Evolutionary conservation across 495 filamentous ascomycete species (phyloP).

Genomic region (Aspergillus cavernicola): DNA sequence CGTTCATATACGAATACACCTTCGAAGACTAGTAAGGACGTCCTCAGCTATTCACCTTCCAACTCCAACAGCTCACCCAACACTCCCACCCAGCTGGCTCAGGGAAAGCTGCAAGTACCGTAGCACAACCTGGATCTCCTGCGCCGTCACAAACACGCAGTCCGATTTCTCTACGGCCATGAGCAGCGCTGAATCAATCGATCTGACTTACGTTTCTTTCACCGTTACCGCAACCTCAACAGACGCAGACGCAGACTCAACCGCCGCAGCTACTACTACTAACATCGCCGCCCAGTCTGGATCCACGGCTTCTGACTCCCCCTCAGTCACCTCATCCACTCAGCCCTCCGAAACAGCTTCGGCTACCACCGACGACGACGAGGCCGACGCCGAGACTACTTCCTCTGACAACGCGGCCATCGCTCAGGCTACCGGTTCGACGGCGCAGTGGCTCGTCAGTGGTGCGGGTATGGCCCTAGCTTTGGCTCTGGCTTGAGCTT

Average conservation of each 20-base stretch:
- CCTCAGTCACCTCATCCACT: slow-evolving; percentile 13
- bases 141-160: slow-evolving; percentile 25
- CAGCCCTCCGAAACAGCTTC: slow-evolving; percentile 8
- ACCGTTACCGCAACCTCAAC: slow-evolving; percentile 23
- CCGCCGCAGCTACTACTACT: slow-evolving; percentile 5
- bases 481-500: slow-evolving; percentile 28
- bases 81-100: slow-evolving; percentile 20
- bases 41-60: background rate
- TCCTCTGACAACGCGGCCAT: slow-evolving; percentile 7
- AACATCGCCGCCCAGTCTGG: background rate
- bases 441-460: slow-evolving; percentile 25
- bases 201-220: slow-evolving; percentile 28
- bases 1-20: slow-evolving; percentile 2
- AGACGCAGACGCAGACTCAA: slow-evolving; percentile 3
- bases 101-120: slow-evolving; percentile 29
- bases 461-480: slow-evolving; percentile 29
- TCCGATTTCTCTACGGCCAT: slow-evolving; percentile 20
- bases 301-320: slow-evolving; percentile 4
- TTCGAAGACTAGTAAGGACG: slow-evolving; percentile 16
- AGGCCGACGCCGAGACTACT: background rate
- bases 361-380: slow-evolving; percentile 11
- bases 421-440: slow-evolving; percentile 1
- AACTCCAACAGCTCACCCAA: too few species aligned
- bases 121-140: slow-evolving; percentile 32
- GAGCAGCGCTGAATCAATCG: slow-evolving; percentile 9